These are phyloP conservation scores for Casuarina equisetifolia DNA, from an alignment of 306 rosid genomes.

Conservation along the genomic window DNA sequence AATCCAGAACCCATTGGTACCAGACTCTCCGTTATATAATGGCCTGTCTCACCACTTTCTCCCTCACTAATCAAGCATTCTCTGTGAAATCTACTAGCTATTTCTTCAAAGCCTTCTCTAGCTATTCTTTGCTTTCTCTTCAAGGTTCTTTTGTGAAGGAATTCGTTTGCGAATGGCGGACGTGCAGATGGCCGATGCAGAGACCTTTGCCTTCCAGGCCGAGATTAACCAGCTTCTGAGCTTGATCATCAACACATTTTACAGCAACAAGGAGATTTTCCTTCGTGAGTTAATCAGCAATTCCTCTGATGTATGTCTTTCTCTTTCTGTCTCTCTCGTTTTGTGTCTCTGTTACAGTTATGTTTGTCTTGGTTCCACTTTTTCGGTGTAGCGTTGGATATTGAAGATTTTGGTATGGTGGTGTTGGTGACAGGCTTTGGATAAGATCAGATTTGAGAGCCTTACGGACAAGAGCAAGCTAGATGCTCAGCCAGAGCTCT, in stretches of 20 bases:
- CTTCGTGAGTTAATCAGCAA: constrained; percentile 68
- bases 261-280: constrained; percentile 79
- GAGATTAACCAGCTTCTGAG: constrained; percentile 61
- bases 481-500: constrained; percentile 62
- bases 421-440: constrained; percentile 51
- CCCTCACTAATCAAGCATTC: background rate
- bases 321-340: background rate
- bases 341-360: background rate
- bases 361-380: background rate
- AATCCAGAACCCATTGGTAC: constrained; percentile 33
- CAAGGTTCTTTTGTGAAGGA: background rate
- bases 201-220: constrained; percentile 36
- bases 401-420: background rate
- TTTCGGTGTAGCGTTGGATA: too few relatives aligned
- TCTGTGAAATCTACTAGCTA: too few relatives aligned
- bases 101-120: background rate
- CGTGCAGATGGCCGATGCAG: constrained; percentile 55
- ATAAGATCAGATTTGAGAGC: constrained; percentile 61
- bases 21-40: background rate
- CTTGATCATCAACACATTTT: constrained; percentile 68
- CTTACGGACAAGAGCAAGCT: constrained; percentile 12
- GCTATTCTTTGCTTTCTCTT: background rate
- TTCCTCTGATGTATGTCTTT: constrained; percentile 48
- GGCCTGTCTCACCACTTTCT: background rate
- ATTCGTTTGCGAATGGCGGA: constrained; percentile 35